phyloP scores from a whole-genome alignment of 1,284 basidiomycete genomes.

The Mycena sp. region DNA sequence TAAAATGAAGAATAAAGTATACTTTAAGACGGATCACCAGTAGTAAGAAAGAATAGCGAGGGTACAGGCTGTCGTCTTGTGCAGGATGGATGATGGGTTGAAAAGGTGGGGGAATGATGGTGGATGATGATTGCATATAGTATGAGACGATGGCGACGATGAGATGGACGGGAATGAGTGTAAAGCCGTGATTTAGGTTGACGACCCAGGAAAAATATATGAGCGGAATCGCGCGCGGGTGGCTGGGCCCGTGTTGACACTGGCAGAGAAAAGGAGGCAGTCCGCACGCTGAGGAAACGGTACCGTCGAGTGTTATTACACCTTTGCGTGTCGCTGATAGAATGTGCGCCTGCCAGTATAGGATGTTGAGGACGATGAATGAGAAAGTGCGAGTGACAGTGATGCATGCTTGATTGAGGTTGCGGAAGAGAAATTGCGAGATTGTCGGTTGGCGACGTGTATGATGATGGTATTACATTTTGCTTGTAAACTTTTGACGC shows the following conservation, averaged over 20 bases:
- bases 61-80: slow-evolving; percentile 40
- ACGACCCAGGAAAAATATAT: slow-evolving; percentile 38
- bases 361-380: slow-evolving; percentile 53
- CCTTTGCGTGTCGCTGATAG: slow-evolving; percentile 39
- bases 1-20: slow-evolving; percentile 83
- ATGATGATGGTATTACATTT: slow-evolving; percentile 83
- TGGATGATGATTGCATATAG: slow-evolving; percentile 59
- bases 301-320: slow-evolving; percentile 49
- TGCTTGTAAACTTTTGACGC: slow-evolving; percentile 55
- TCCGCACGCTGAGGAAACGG: slow-evolving; percentile 47
- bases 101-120: slow-evolving; percentile 45
- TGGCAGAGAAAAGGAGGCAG: slow-evolving; percentile 44
- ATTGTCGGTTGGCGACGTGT: slow-evolving; percentile 66
- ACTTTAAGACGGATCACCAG: slow-evolving; percentile 66
- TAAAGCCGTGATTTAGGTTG: slow-evolving; percentile 52
- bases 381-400: slow-evolving; percentile 71
- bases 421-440: slow-evolving; percentile 67
- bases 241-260: slow-evolving; percentile 43
- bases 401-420: slow-evolving; percentile 79
- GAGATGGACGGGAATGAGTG: slow-evolving; percentile 51
- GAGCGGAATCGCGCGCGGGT: slow-evolving; percentile 38
- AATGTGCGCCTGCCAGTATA: slow-evolving; percentile 56
- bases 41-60: slow-evolving; percentile 40
- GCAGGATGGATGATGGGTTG: slow-evolving; percentile 40
- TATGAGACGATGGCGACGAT: slow-evolving; percentile 33